Conservation (phyloP, 1,284 basidiomycete species). For the Malassezia globosa region DNA sequence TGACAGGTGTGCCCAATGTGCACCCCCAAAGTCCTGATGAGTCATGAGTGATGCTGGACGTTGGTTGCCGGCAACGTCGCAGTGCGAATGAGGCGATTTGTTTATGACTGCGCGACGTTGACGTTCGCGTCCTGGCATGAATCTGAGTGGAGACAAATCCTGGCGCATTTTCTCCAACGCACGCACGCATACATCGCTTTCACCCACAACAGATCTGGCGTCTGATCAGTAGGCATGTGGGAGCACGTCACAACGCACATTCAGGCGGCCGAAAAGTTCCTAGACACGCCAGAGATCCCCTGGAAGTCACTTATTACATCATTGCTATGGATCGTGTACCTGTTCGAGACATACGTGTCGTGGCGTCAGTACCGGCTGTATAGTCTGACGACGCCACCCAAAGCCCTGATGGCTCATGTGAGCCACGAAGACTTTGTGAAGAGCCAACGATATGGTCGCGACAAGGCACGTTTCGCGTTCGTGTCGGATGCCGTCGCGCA, state of each 20-base stretch:
- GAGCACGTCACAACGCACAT: neutral
- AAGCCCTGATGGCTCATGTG: slow-evolving; percentile 63
- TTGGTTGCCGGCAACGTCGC: neutral
- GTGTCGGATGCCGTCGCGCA: slow-evolving; percentile 65
- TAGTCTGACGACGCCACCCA: slow-evolving; percentile 64
- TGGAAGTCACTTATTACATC: slow-evolving; percentile 63
- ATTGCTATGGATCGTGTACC: slow-evolving; percentile 65
- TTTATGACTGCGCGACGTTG: no score
- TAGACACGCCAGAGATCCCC: slow-evolving; percentile 51
- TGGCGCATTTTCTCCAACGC: neutral
- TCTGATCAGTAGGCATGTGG: neutral
- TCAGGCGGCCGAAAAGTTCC: slow-evolving; percentile 1
- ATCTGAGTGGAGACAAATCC: no score
- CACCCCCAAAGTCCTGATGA: no score
- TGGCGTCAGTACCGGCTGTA: slow-evolving; percentile 78
- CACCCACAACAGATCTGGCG: no score
- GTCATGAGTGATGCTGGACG: no score
- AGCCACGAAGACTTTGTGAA: slow-evolving; percentile 66
- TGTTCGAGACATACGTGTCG: slow-evolving; percentile 73
- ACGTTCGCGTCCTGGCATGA: no score
- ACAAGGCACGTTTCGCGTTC: slow-evolving; percentile 78
- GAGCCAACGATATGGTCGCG: slow-evolving; percentile 77
- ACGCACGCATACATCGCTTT: neutral
- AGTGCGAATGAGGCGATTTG: no score
- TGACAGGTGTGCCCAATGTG: no score